These are phyloP conservation scores for Yamadazyma scolyti DNA, from an alignment of 805 yeast species.

Conservation along the genomic window DNA sequence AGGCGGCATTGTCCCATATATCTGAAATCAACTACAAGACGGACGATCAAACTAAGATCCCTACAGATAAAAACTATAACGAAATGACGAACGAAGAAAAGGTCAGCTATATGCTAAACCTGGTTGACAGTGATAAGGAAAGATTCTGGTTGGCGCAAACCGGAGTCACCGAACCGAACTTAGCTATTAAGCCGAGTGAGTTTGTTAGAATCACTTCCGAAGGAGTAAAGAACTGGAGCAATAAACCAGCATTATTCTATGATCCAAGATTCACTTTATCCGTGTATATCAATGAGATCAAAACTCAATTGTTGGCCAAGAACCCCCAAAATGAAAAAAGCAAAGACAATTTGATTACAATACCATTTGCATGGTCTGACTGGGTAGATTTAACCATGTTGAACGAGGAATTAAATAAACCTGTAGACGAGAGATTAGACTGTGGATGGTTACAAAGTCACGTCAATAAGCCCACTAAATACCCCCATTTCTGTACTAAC, in stretches of 20 bases:
- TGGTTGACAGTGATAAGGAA: conserved; percentile 18
- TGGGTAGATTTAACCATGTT: conserved; percentile 49
- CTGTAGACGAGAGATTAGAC: conserved; percentile 14
- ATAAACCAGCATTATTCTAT: conserved; percentile 30
- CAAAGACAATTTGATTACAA: conserved; percentile 13
- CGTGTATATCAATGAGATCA: conserved; percentile 41
- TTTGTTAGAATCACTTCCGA: conserved; percentile 10
- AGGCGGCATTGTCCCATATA: conserved; percentile 13
- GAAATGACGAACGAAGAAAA: conserved; percentile 15
- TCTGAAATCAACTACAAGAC: conserved; percentile 13
- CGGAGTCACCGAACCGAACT: conserved; percentile 18
- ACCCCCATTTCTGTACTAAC: conserved; percentile 27
- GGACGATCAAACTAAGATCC: conserved; percentile 17
- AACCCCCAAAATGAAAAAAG: conserved; percentile 12
- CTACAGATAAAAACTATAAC: conserved; percentile 14
- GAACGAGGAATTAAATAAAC: conserved; percentile 25
- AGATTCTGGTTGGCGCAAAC: conserved; percentile 30
- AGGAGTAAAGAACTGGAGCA: conserved; percentile 10
- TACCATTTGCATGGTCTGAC: conserved; percentile 50
- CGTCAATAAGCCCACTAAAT: conserved; percentile 17
- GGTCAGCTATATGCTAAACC: conserved; percentile 15
- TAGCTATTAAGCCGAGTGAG: conserved; percentile 16
- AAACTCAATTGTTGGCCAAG: conserved; percentile 16
- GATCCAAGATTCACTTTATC: conserved; percentile 60
- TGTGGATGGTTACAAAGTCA: conserved; percentile 19